phyloP scores from a whole-genome alignment of 2,329 filamentous ascomycete genomes.

The Chaetomium strumarium region DNA sequence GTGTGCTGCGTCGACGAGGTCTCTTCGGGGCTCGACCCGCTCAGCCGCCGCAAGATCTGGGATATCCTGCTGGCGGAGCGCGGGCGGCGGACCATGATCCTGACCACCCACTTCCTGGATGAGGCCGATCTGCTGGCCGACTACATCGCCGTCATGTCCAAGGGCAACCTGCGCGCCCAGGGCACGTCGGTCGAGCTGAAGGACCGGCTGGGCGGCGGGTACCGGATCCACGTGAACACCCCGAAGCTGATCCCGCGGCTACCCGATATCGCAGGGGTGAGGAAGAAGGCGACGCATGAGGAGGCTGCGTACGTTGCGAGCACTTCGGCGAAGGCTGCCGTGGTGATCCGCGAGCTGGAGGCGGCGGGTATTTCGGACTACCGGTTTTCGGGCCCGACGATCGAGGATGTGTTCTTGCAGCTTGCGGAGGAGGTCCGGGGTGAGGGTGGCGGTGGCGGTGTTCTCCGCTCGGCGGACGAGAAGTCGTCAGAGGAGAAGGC shows the following conservation, averaged over 20 bases:
- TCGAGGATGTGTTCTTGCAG: conserved; percentile 87
- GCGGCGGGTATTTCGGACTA: conserved; percentile 64
- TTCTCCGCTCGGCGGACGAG: conserved; percentile 24
- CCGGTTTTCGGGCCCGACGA: conserved; percentile 79
- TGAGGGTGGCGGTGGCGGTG: conserved; percentile 32
- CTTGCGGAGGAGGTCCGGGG: conserved; percentile 72
- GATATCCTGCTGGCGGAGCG: conserved; percentile 84
- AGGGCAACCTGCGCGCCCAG: conserved; percentile 72
- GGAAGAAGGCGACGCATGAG: conserved; percentile 59
- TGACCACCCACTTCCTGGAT: conserved; percentile 91
- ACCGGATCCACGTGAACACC: conserved; percentile 70
- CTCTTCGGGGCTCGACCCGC: conserved; percentile 78
- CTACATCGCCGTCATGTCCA: conserved; percentile 81
- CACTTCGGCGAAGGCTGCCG: conserved; percentile 63
- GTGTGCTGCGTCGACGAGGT: conserved; percentile 92
- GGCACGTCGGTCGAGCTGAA: conserved; percentile 86
- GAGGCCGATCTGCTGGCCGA: conserved; percentile 88
- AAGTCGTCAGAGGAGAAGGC: conserved; percentile 18
- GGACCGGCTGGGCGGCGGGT: conserved; percentile 73
- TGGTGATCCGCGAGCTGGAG: conserved; percentile 66
- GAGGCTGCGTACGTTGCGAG: conserved; percentile 67
- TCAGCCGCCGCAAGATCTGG: conserved; percentile 87
- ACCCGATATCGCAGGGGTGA: conserved; percentile 49
- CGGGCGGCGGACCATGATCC: conserved; percentile 71
- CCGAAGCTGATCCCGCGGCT: conserved; percentile 42